Percentiles rank a stretch among this genome's conserved stretches.
Evolutionary conservation across 106 monocot species (phyloP).

Genomic region (Acanthochlamys bracteata): DNA sequence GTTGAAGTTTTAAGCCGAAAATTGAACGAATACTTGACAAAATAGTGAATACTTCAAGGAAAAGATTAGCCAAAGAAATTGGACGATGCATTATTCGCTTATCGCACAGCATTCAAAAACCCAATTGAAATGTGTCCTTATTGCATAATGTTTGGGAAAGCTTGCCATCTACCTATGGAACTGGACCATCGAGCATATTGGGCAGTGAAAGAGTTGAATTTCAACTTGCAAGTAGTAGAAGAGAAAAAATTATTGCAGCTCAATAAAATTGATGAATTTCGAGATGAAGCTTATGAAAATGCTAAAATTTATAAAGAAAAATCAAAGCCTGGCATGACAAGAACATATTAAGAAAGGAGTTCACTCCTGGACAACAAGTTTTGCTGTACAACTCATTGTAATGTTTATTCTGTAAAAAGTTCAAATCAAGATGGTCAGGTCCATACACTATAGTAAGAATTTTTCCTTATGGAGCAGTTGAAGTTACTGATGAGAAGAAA

Average conservation of each 20-base stretch:
- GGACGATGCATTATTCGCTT: background rate
- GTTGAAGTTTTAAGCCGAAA: background rate
- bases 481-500: too few species aligned
- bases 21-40: background rate
- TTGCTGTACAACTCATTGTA: too few species aligned
- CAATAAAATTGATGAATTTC: slow-evolving; percentile 11
- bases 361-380: background rate
- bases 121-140: slow-evolving; percentile 2
- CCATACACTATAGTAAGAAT: background rate
- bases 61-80: too few species aligned
- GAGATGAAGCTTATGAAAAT: background rate
- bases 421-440: background rate
- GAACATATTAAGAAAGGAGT: background rate
- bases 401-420: too few species aligned
- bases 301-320: too few species aligned
- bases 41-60: too few species aligned
- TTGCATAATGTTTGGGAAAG: background rate
- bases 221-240: background rate
- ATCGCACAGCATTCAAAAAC: background rate
- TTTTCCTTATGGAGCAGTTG: background rate
- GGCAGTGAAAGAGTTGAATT: slow-evolving; percentile 3
- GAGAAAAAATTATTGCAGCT: background rate
- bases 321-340: slow-evolving; percentile 5
- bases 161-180: slow-evolving; percentile 10
- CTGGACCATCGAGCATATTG: slow-evolving; percentile 11